Evolutionary conservation across 1,139 yeast species (phyloP).

Genomic region (Candida albicans): DNA sequence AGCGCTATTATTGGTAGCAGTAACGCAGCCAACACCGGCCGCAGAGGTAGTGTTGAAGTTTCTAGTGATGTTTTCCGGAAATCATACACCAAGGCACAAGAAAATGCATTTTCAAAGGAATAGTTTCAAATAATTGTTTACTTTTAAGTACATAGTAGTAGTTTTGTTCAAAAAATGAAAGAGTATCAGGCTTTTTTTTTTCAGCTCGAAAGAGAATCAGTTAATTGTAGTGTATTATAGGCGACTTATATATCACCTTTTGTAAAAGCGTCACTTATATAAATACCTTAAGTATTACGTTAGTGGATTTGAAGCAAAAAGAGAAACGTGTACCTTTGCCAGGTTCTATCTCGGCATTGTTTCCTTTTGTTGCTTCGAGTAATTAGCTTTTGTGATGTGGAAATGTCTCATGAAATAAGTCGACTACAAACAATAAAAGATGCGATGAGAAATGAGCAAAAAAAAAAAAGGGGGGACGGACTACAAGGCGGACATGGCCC

Average conservation of each 20-base stretch:
- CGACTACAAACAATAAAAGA: background rate
- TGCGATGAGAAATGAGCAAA: background rate
- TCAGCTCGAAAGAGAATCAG: too few species aligned
- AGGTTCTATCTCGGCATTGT: too few species aligned
- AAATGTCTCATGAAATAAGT: too few species aligned
- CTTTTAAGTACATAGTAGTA: background rate
- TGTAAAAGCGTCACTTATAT: too few species aligned
- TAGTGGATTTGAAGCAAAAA: too few species aligned
- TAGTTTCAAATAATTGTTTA: background rate
- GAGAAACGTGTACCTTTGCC: too few species aligned
- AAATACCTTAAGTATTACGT: too few species aligned
- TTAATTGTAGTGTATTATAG: too few species aligned
- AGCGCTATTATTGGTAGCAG: background rate
- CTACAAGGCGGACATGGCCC: background rate
- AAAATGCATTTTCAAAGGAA: conserved; percentile 10
- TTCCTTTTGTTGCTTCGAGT: too few species aligned
- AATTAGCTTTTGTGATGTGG: too few species aligned
- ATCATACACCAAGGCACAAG: conserved; percentile 12
- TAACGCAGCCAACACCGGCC: conserved; percentile 1
- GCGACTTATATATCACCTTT: too few species aligned
- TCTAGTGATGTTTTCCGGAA: conserved; percentile 14
- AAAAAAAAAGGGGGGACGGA: background rate
- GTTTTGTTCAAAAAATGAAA: background rate
- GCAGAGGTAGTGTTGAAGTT: conserved; percentile 9
- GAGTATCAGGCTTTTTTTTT: too few species aligned